Conservation (phyloP, 164 flowering plant species). For the Annona cherimola region DNA sequence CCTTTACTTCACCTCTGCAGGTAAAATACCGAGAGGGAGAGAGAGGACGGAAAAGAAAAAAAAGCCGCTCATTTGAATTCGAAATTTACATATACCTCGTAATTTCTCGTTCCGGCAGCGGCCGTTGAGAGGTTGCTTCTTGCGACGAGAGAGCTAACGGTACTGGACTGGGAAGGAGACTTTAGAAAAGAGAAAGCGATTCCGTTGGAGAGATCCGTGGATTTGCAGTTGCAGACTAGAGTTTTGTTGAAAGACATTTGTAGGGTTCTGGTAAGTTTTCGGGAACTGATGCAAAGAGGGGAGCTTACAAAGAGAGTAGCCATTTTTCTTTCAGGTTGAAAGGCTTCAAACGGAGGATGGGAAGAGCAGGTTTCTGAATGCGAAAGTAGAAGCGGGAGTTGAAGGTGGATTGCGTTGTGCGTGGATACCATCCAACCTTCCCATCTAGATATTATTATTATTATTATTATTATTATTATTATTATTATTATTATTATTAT, state of each 20-base stretch:
- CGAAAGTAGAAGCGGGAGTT: no score
- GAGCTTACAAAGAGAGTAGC: constrained; percentile 9
- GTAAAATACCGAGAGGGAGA: not conserved
- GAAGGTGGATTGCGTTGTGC: no score
- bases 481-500: no score
- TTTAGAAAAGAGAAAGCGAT: not conserved
- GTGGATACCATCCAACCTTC: no score
- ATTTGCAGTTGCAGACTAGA: constrained; percentile 5
- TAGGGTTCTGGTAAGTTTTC: constrained; percentile 19
- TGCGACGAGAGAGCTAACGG: not conserved
- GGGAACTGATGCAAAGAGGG: constrained; percentile 8
- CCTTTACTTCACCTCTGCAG: not conserved
- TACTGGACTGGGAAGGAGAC: constrained; percentile 6
- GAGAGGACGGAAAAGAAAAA: not conserved
- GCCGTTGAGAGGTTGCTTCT: constrained; percentile 18
- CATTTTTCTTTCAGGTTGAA: not conserved
- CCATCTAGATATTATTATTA: no score
- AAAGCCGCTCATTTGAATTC: not conserved
- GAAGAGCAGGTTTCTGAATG: no score
- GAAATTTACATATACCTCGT: constrained; percentile 36
- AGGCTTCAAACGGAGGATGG: not conserved
- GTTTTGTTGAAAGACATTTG: not conserved
- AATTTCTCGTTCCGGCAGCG: constrained; percentile 32
- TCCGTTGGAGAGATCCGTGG: constrained; percentile 1
- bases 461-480: no score